Conservation (phyloP, 2,329 filamentous ascomycete species). For the Colletotrichum gigasporum region DNA sequence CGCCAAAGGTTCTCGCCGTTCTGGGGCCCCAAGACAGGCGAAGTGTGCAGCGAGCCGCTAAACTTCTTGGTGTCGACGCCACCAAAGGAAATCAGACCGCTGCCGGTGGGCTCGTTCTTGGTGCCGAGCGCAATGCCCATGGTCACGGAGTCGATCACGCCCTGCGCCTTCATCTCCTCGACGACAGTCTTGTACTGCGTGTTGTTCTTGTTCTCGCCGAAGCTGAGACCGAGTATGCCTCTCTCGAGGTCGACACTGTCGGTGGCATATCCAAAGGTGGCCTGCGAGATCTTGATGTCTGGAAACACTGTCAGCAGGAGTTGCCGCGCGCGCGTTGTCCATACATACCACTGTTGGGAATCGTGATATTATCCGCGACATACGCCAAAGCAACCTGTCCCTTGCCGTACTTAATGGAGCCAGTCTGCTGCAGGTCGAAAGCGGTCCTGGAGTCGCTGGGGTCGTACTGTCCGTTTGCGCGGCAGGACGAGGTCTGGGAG, state of each 20-base stretch:
- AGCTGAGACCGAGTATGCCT: slow-evolving; percentile 44
- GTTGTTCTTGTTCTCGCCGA: slow-evolving; percentile 38
- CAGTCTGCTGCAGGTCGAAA: slow-evolving; percentile 24
- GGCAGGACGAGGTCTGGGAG: slow-evolving; percentile 48
- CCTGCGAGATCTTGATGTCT: slow-evolving; percentile 36
- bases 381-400: slow-evolving; percentile 40
- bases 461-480: slow-evolving; percentile 51
- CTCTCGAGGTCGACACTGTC: slow-evolving; percentile 39
- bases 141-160: slow-evolving; percentile 38
- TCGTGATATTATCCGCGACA: slow-evolving; percentile 39
- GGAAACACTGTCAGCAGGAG: background rate
- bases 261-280: slow-evolving; percentile 43
- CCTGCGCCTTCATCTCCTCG: slow-evolving; percentile 39
- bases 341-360: slow-evolving; percentile 38
- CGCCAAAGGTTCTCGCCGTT: slow-evolving; percentile 36
- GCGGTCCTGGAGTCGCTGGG: slow-evolving; percentile 36
- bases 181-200: slow-evolving; percentile 41
- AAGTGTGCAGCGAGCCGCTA: slow-evolving; percentile 43
- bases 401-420: slow-evolving; percentile 41
- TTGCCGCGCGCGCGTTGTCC: accelerated
- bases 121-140: slow-evolving; percentile 45
- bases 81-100: slow-evolving; percentile 51
- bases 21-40: slow-evolving; percentile 40
- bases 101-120: slow-evolving; percentile 36
- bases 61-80: slow-evolving; percentile 58